Evolutionary conservation across 345 rosid species (phyloP).

Genomic region (Atalantia buxifolia): DNA sequence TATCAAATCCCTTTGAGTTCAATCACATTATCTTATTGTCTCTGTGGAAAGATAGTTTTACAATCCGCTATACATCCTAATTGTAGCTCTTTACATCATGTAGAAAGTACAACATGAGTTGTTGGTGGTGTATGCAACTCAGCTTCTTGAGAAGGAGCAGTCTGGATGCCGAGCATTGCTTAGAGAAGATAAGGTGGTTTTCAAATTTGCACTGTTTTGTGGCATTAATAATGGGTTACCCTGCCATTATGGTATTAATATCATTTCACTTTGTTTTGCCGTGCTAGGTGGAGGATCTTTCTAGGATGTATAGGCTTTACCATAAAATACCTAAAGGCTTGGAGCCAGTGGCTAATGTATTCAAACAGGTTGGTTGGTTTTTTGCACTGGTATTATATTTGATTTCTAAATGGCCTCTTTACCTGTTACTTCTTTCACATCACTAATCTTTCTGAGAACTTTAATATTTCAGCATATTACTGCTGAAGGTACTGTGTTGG

Average conservation of each 20-base stretch:
- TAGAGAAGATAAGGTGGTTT: slow-evolving; percentile 81
- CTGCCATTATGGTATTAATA: not conserved
- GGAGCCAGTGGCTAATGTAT: slow-evolving; percentile 78
- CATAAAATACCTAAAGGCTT: slow-evolving; percentile 65
- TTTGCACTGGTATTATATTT: not conserved
- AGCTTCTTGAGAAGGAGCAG: slow-evolving; percentile 81
- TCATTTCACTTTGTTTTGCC: not conserved
- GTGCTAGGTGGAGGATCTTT: slow-evolving; percentile 81
- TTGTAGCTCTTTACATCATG: slow-evolving; percentile 14
- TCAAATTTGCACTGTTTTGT: not conserved
- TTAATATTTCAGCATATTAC: slow-evolving; percentile 68
- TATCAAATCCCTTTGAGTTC: not conserved
- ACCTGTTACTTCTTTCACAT: not conserved
- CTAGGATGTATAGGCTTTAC: slow-evolving; percentile 93
- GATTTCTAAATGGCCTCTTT: not conserved
- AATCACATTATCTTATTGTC: not conserved
- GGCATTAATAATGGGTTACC: not conserved
- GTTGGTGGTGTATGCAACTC: slow-evolving; percentile 58
- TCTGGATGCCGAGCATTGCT: slow-evolving; percentile 92
- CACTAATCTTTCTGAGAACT: slow-evolving; percentile 2
- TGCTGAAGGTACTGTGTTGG: slow-evolving; percentile 76
- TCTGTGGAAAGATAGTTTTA: not conserved
- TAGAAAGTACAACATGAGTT: slow-evolving; percentile 94
- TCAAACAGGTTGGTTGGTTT: slow-evolving; percentile 68
- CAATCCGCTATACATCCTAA: not conserved